These are phyloP conservation scores for Nicotiana sylvestris DNA, from an alignment of 257 asterid species.

Conservation along the genomic window DNA sequence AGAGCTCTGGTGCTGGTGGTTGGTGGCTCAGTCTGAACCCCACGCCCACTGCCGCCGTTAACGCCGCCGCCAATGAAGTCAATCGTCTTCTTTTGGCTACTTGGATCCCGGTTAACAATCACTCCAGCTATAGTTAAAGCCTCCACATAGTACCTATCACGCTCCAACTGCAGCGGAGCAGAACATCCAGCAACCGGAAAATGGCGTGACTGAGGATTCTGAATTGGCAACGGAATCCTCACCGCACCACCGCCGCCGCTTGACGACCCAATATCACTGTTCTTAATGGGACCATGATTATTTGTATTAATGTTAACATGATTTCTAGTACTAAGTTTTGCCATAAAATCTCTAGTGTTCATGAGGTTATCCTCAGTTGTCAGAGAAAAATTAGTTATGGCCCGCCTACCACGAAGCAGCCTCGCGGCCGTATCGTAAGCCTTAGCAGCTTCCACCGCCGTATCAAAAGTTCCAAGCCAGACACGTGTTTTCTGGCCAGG, in stretches of 20 bases:
- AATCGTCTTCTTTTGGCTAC: not conserved
- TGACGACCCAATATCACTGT: not conserved
- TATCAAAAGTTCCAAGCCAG: constrained; percentile 10
- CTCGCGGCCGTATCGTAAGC: constrained; percentile 12
- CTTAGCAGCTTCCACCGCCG: constrained; percentile 5
- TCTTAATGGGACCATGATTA: not conserved
- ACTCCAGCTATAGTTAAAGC: constrained; percentile 7
- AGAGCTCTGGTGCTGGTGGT: not conserved
- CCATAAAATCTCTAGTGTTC: not conserved
- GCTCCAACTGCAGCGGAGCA: constrained; percentile 5
- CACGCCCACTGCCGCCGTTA: constrained; percentile 6
- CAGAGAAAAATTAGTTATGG: constrained; percentile 2
- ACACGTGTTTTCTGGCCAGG: constrained; percentile 1
- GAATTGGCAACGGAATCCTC: constrained; percentile 17
- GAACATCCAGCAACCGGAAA: constrained; percentile 5
- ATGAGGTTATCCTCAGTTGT: not conserved
- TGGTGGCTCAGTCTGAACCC: constrained; percentile 40
- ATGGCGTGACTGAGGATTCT: not conserved
- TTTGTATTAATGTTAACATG: no score
- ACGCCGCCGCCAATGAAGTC: constrained; percentile 16
- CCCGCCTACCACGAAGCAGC: not conserved
- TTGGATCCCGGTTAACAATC: not conserved
- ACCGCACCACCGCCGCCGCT: not conserved
- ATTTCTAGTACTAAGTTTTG: not conserved
- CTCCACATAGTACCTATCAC: constrained; percentile 15